Evolutionary conservation across 352 stramenopile species (phyloP).

Genomic region (Nothophytophthora sp.): DNA sequence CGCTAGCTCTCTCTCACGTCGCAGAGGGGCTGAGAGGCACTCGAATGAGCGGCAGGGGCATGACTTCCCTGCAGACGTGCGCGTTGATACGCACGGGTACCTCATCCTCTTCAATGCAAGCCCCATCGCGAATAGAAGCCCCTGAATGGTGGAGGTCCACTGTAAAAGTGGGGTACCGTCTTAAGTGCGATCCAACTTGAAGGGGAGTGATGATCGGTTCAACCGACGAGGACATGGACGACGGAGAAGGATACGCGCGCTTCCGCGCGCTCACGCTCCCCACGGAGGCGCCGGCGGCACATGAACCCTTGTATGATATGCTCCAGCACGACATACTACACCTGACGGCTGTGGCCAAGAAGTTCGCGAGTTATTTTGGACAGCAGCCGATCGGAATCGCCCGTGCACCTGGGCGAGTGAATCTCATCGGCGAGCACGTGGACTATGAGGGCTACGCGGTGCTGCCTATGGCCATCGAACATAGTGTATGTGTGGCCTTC

Average conservation of each 20-base stretch:
- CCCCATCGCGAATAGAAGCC: constrained; percentile 17
- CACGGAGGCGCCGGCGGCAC: not conserved
- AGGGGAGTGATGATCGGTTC: constrained; percentile 23
- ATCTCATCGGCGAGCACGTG: constrained; percentile 89
- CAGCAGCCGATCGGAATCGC: constrained; percentile 33
- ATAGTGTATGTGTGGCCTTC: constrained; percentile 63
- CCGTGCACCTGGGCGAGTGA: constrained; percentile 76
- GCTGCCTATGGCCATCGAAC: constrained; percentile 77
- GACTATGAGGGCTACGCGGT: constrained; percentile 89
- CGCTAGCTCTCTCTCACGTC: not conserved
- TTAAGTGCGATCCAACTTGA: constrained; percentile 19
- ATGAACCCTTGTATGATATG: constrained; percentile 3
- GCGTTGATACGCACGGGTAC: constrained; percentile 17
- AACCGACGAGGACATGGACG: constrained; percentile 20
- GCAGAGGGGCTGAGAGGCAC: constrained; percentile 5
- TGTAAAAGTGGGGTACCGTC: too few species aligned
- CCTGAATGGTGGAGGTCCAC: too few species aligned
- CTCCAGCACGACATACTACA: not conserved
- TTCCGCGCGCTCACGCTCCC: constrained; percentile 21
- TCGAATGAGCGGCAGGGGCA: too few species aligned
- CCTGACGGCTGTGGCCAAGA: constrained; percentile 7
- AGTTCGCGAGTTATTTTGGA: constrained; percentile 36
- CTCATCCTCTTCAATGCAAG: constrained; percentile 3
- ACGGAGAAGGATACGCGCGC: not conserved
- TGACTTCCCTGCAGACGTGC: constrained; percentile 13